phyloP scores from a whole-genome alignment of 1,284 basidiomycete genomes.

The Cryptococcus wingfieldii region DNA sequence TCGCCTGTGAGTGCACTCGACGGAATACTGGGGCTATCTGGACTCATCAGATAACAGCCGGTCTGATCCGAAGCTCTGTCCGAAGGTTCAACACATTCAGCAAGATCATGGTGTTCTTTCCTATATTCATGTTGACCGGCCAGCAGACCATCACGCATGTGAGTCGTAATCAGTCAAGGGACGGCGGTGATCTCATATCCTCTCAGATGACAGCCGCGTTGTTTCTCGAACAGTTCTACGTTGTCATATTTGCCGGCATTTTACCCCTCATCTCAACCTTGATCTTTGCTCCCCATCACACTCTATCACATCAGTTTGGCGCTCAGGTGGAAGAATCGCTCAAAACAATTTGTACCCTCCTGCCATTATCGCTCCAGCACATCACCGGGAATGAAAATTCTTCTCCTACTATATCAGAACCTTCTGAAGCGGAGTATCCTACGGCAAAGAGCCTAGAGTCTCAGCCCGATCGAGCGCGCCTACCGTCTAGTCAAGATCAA shows the following conservation, averaged over 20 bases:
- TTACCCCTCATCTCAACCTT: conserved; percentile 34
- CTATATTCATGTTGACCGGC: conserved; percentile 43
- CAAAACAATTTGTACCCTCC: conserved; percentile 21
- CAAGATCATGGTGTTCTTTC: conserved; percentile 44
- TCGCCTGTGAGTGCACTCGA: conserved; percentile 27
- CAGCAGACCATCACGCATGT: conserved; percentile 32
- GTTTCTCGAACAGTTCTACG: conserved; percentile 42
- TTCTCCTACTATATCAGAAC: conserved; percentile 4
- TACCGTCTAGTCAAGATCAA: conserved; percentile 12
- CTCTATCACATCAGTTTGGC: conserved; percentile 25
- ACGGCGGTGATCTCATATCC: not conserved
- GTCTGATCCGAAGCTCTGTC: conserved; percentile 36
- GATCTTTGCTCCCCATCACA: conserved; percentile 26
- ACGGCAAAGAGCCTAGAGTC: conserved; percentile 23
- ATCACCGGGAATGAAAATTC: conserved; percentile 18
- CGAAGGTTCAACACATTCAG: conserved; percentile 40
- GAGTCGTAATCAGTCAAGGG: conserved; percentile 1
- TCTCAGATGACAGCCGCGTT: conserved; percentile 11
- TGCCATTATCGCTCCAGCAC: conserved; percentile 31
- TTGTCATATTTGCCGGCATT: conserved; percentile 37
- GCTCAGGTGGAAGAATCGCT: conserved; percentile 19
- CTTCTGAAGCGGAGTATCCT: conserved; percentile 23
- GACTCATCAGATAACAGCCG: conserved; percentile 21
- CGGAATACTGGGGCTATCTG: not conserved
- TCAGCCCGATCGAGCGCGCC: not conserved